Conservation (phyloP, 345 rosid genomes). For the Acer saccharum region DNA sequence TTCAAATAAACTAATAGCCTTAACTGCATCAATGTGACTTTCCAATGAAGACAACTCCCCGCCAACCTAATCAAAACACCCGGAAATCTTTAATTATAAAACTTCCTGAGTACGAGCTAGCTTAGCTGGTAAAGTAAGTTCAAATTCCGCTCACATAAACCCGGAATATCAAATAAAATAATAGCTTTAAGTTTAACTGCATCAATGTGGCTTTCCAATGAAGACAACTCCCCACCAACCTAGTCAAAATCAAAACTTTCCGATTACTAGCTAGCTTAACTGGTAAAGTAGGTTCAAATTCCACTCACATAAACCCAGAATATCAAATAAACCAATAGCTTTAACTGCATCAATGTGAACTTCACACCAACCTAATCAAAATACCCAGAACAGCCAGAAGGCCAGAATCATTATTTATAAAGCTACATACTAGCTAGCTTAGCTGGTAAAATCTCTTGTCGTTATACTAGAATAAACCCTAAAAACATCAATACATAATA, state of each 20-base stretch:
- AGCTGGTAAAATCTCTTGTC: not conserved
- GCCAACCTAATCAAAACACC: conserved; percentile 59
- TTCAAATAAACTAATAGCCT: conserved; percentile 54
- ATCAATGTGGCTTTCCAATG: conserved; percentile 66
- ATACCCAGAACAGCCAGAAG: too few relatives aligned
- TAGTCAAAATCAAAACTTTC: conserved; percentile 24
- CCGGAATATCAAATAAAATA: conserved; percentile 41
- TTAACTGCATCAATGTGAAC: conserved; percentile 62
- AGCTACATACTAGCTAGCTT: not conserved
- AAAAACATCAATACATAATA: not conserved
- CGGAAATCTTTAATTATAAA: not conserved
- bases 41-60: conserved; percentile 64
- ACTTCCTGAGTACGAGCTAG: not conserved
- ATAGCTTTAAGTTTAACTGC: conserved; percentile 39
- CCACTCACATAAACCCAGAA: not conserved
- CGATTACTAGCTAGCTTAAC: not conserved
- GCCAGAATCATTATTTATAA: too few relatives aligned
- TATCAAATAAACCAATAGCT: conserved; percentile 49
- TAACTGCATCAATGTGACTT: conserved; percentile 59
- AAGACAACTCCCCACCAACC: conserved; percentile 75
- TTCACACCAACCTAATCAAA: conserved; percentile 55
- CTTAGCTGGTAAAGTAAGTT: not conserved
- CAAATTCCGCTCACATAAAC: not conserved
- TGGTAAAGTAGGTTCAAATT: not conserved
- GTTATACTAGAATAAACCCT: too few relatives aligned